Evolutionary conservation across 192 early-diverging fungal genomes (phyloP).

Genomic region (Irineochytrium annulatum): DNA sequence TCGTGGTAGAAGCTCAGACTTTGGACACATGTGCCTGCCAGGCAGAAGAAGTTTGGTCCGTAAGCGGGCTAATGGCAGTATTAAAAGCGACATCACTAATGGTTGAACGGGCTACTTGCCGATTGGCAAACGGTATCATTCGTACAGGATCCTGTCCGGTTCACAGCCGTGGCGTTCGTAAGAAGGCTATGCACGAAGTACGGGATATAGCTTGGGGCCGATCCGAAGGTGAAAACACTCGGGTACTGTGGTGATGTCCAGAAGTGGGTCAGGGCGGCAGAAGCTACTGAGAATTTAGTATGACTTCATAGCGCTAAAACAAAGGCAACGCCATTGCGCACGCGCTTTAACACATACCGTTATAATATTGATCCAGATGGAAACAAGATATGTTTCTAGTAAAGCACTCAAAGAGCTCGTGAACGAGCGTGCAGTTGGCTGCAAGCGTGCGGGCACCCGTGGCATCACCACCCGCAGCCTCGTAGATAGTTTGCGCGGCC

Average conservation of each 20-base stretch:
- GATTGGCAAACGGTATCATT: slow-evolving; percentile 17
- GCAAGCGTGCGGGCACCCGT: slow-evolving; percentile 34
- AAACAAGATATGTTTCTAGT: slow-evolving; percentile 62
- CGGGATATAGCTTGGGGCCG: slow-evolving; percentile 6
- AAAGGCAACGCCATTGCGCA: background rate
- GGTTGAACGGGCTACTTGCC: background rate
- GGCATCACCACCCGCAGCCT: slow-evolving; percentile 45
- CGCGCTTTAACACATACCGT: background rate
- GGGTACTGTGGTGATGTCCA: background rate
- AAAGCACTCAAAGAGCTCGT: slow-evolving; percentile 56
- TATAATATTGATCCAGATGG: background rate
- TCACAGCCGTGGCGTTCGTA: slow-evolving; percentile 14
- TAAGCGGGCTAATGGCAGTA: background rate
- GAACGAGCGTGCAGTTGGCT: slow-evolving; percentile 51
- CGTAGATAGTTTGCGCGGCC: slow-evolving; percentile 54
- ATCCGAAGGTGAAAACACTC: slow-evolving; percentile 20
- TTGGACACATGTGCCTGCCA: slow-evolving; percentile 26
- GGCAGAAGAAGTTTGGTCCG: slow-evolving; percentile 12
- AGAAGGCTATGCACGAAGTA: slow-evolving; percentile 25
- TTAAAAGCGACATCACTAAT: background rate
- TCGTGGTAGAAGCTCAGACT: slow-evolving; percentile 32
- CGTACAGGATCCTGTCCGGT: slow-evolving; percentile 2
- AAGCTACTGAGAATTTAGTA: no score
- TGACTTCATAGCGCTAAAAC: no score
- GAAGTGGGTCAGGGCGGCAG: background rate